Evolutionary conservation across 345 rosid species (phyloP).

Genomic region (Adansonia digitata): DNA sequence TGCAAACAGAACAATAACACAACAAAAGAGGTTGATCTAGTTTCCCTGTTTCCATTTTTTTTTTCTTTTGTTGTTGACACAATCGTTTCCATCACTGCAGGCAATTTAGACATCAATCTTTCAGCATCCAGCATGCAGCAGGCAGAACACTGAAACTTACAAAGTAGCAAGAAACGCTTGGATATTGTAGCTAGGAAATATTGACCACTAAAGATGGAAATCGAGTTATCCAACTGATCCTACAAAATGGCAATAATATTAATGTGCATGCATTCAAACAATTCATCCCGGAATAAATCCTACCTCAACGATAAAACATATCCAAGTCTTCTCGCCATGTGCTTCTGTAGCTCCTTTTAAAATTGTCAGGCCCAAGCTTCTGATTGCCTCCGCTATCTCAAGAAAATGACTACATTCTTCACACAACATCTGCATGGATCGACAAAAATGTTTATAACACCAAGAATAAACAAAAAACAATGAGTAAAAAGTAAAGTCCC

Average conservation of each 20-base stretch:
- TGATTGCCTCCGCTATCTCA: conserved; percentile 87
- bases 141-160: background rate
- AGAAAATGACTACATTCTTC: conserved; percentile 93
- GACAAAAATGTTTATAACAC: conserved; percentile 14
- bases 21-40: background rate
- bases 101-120: background rate
- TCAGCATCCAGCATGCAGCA: background rate
- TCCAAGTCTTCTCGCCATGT: conserved; percentile 75
- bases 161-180: background rate
- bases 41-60: background rate
- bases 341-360: conserved; percentile 82
- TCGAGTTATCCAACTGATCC: background rate
- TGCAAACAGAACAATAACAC: background rate
- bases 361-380: conserved; percentile 77
- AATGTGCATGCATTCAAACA: background rate
- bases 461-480: background rate
- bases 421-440: conserved; percentile 72
- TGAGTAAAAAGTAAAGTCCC: background rate
- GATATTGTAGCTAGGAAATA: background rate
- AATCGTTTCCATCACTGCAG: background rate
- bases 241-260: background rate
- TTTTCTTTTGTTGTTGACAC: background rate
- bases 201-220: background rate
- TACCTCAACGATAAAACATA: conserved; percentile 93
- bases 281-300: conserved; percentile 13